Conservation (phyloP, 345 rosid species). For the Physaria fendleri region DNA sequence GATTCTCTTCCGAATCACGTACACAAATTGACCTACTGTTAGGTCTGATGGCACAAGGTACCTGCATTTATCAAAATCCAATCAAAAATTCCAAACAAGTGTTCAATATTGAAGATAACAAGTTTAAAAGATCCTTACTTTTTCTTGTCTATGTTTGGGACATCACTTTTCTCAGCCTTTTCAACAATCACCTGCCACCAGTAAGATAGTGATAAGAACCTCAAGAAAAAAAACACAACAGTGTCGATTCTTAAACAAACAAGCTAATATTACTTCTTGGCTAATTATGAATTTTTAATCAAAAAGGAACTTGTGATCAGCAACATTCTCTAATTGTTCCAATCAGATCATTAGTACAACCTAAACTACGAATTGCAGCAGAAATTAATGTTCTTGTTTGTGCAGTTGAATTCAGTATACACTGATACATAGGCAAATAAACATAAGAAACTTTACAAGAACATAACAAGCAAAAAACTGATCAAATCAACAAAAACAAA, state of each 20-base stretch:
- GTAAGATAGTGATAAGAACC: background rate
- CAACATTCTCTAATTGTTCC: background rate
- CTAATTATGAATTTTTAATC: background rate
- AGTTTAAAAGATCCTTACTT: slow-evolving; percentile 47
- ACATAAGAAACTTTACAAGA: background rate
- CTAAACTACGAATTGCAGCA: background rate
- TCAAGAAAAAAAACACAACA: background rate
- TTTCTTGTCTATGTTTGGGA: slow-evolving; percentile 92
- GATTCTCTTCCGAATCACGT: slow-evolving; percentile 90
- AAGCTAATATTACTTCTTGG: background rate
- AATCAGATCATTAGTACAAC: background rate
- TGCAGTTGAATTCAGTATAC: background rate
- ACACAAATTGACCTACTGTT: slow-evolving; percentile 86
- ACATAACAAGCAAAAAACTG: background rate
- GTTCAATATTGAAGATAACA: too few species aligned
- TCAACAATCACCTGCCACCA: slow-evolving; percentile 76
- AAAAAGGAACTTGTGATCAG: background rate
- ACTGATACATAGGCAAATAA: background rate
- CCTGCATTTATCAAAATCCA: slow-evolving; percentile 32
- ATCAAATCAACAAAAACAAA: background rate
- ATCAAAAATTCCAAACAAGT: too few species aligned
- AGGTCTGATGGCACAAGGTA: slow-evolving; percentile 95
- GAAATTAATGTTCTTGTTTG: background rate
- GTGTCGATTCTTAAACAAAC: too few species aligned
- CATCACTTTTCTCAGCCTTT: slow-evolving; percentile 92